Percentiles rank a stretch among this genome's conserved stretches.
Evolutionary conservation across 2,329 filamentous ascomycete genomes (phyloP).

Genomic region (Colletotrichum nymphaeae): DNA sequence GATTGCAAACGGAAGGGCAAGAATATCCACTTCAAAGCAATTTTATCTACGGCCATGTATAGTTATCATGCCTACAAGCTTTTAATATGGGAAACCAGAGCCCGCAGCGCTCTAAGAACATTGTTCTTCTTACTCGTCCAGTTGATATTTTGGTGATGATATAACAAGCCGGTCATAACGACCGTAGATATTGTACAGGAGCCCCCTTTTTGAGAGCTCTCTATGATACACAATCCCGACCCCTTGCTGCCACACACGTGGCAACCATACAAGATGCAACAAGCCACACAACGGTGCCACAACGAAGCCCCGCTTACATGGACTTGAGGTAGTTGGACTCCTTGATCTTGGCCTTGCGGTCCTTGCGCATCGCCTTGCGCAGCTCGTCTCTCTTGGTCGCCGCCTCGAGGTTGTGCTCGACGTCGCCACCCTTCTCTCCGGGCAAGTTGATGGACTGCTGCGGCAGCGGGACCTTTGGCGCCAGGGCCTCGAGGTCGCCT

Average conservation of each 20-base stretch:
- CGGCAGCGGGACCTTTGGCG: slow-evolving; percentile 78
- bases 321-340: slow-evolving; percentile 87
- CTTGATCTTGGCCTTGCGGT: slow-evolving; percentile 82
- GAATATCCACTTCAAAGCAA: not conserved
- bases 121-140: not conserved
- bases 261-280: not conserved
- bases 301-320: slow-evolving; percentile 62
- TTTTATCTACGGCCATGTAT: slow-evolving; percentile 12
- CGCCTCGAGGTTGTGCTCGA: slow-evolving; percentile 60
- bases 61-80: slow-evolving; percentile 1
- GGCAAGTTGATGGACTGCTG: slow-evolving; percentile 84
- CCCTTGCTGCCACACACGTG: not conserved
- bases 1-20: not conserved
- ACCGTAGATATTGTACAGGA: slow-evolving; percentile 34
- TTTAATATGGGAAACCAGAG: slow-evolving; percentile 2
- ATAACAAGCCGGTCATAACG: slow-evolving; percentile 19
- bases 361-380: slow-evolving; percentile 77
- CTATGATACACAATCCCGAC: slow-evolving; percentile 25
- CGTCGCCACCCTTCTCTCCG: slow-evolving; percentile 53
- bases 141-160: slow-evolving; percentile 18
- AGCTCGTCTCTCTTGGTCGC: slow-evolving; percentile 69
- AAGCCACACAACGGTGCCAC: not conserved
- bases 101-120: not conserved
- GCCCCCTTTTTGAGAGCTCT: slow-evolving; percentile 9
- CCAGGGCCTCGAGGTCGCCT: slow-evolving; percentile 73